Conservation (phyloP, 441 rosid genomes). For the Pelargonium cotyledonis region DNA sequence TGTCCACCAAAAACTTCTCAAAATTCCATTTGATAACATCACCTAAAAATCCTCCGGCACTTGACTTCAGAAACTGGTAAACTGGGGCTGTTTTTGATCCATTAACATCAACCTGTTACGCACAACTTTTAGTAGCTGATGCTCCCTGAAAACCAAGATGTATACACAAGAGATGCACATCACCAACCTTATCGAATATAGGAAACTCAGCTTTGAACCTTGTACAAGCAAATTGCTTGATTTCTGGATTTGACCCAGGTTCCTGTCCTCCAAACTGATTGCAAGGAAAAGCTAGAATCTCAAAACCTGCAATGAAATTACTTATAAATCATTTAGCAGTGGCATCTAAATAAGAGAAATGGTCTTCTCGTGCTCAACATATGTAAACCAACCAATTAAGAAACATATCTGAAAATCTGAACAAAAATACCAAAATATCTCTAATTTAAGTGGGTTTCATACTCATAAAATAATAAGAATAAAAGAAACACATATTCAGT, state of each 20-base stretch:
- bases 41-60: conserved; percentile 56
- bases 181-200: conserved; percentile 60
- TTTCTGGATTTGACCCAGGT: conserved; percentile 62
- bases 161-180: not conserved
- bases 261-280: conserved; percentile 73
- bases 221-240: conserved; percentile 62
- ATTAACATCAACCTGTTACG: conserved; percentile 59
- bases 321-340: not conserved
- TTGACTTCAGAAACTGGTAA: conserved; percentile 58
- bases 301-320: conserved; percentile 41
- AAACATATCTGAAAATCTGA: not conserved
- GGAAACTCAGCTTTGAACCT: conserved; percentile 75
- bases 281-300: conserved; percentile 73
- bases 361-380: too few relatives aligned
- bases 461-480: too few relatives aligned
- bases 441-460: too few relatives aligned
- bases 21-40: conserved; percentile 72
- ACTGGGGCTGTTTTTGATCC: conserved; percentile 69
- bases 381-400: not conserved
- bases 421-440: not conserved
- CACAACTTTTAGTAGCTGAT: conserved; percentile 2
- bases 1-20: conserved; percentile 70
- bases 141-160: not conserved
- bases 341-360: not conserved
- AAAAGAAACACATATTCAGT: too few relatives aligned